These are phyloP conservation scores for Saturnispora hagleri DNA, from an alignment of 805 yeast species.

Conservation along the genomic window DNA sequence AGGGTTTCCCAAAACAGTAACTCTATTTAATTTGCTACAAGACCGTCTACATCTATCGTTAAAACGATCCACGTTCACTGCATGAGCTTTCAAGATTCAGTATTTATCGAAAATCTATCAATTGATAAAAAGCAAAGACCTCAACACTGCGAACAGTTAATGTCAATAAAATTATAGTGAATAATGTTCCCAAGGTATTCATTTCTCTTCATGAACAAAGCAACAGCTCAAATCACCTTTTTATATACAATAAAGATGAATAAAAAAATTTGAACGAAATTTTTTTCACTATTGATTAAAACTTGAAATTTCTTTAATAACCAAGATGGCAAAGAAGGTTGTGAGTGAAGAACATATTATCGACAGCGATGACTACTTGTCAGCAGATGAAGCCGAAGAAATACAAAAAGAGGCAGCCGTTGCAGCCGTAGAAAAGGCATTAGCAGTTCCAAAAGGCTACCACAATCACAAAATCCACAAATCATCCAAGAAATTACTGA, in stretches of 20 bases:
- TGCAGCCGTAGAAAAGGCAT: slow-evolving; percentile 6
- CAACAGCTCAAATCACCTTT: background rate
- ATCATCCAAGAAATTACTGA: slow-evolving; percentile 12
- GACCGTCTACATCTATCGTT: background rate
- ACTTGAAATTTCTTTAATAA: background rate
- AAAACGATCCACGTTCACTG: background rate
- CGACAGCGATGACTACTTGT: slow-evolving; percentile 18
- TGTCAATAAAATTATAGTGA: background rate
- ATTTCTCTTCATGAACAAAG: too few species aligned
- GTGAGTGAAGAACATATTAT: slow-evolving; percentile 22
- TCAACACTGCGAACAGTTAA: background rate
- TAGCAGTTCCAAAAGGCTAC: slow-evolving; percentile 23
- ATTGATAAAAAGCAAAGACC: background rate
- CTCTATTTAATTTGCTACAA: background rate
- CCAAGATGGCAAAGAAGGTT: slow-evolving; percentile 14
- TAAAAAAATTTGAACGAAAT: slow-evolving; percentile 1
- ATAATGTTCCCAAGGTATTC: too few species aligned
- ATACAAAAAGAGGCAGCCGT: slow-evolving; percentile 8
- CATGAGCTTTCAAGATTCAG: background rate
- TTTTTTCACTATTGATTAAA: background rate
- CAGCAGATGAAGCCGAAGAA: slow-evolving; percentile 12
- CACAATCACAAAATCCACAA: slow-evolving; percentile 13
- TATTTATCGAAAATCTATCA: background rate
- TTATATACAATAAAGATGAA: background rate
- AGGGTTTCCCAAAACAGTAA: too few species aligned